Base-by-base conservation (phyloP, 176 grass and related monocot species). In the Otatea glauca region DNA sequence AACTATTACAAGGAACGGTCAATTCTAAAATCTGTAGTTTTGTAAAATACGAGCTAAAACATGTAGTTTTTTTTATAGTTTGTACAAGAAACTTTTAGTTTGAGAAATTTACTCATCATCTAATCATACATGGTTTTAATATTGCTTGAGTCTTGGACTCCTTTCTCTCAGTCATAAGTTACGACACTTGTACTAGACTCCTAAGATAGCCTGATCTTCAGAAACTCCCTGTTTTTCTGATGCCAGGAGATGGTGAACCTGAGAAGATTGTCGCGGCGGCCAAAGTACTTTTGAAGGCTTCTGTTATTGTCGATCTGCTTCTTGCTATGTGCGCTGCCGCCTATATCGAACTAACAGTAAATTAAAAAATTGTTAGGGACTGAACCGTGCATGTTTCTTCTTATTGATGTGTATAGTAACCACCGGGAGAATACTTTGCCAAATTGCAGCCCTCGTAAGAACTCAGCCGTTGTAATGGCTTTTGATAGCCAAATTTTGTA, bases 181-280 rank as follows among this genome's bases (percentile, higher is more conserved):
- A 1, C 24, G 45, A 17, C 41, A 13, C 16, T 60, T 37, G 24
- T 43, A 17, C 27, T 41, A 11, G 45, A 37, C 1, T 43, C 7
- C 21, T 65, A 39, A 70, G 43, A 17, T 66, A 4, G 4, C 37
- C n/a, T 71, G 65, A 15, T 53, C 6, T 34, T 77, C 17, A 50
- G 5, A 55, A 37, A 69, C 24, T 83, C 39, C 2, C 39, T 17
- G 23, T 81, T 68, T 66, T 56, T 37, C 14, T 53, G 70, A 35
- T 84, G 54, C 5, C 72, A 95, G 93, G 93, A 95, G 83, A 81
- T 53, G 59, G 90, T 95, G 72, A 87, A 83, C 76, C 73, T 90
- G 50, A 80, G 81, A 84, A 95, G 88, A 82, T 62, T 95, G 50
- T 92, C 83, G 47, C 71, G 93, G 66, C 86, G 90, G 4, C 93